Evolutionary conservation across 2,329 filamentous ascomycete genomes (phyloP).

Genomic region (Bertia moriformis): DNA sequence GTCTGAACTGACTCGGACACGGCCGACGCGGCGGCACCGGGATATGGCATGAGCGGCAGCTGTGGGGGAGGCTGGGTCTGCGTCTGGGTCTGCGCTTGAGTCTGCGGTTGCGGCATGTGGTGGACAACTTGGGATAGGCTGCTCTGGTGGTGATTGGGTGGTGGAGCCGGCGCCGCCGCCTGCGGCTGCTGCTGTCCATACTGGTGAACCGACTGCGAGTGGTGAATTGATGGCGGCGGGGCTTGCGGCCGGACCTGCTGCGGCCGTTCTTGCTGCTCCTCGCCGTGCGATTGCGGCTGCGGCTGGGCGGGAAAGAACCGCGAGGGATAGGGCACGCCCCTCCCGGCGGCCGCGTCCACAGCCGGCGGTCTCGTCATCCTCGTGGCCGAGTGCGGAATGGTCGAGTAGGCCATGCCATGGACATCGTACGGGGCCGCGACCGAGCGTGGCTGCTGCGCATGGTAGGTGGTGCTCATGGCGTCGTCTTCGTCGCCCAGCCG

Average conservation of each 20-base stretch:
- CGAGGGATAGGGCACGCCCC: neutral
- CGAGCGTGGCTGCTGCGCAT: neutral
- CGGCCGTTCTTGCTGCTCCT: neutral
- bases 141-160: neutral
- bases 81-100: too few relatives aligned
- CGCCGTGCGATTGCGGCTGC: neutral
- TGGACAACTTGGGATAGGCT: slow-evolving; percentile 5
- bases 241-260: neutral
- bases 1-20: too few relatives aligned
- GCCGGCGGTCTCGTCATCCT: neutral
- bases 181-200: neutral
- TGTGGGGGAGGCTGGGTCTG: too few relatives aligned
- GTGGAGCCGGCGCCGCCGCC: neutral
- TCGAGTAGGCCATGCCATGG: too few relatives aligned
- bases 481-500: neutral
- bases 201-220: neutral
- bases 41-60: too few relatives aligned
- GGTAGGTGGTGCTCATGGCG: neutral
- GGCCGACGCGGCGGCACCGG: too few relatives aligned
- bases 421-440: neutral
- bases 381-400: neutral
- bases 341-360: too few relatives aligned
- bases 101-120: too few relatives aligned
- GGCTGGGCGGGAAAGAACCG: neutral
- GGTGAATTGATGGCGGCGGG: neutral